Percentiles rank a stretch among this genome's conserved stretches.
These are phyloP conservation scores for Spergularia azorica DNA, from an alignment of 179 eudicot species.

Conservation along the genomic window DNA sequence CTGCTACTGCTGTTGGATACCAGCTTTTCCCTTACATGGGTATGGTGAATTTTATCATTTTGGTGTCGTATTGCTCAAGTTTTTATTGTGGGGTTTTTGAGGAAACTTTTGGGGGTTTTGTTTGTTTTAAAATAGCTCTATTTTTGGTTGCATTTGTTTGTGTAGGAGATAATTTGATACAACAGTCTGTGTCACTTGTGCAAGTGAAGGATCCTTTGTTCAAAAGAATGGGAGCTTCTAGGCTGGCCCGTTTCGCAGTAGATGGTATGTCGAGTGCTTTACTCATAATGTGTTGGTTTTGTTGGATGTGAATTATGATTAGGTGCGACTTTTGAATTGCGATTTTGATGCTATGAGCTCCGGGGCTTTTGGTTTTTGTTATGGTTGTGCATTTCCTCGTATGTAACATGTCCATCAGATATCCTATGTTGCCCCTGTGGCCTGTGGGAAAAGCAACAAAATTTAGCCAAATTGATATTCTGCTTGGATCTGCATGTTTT, in stretches of 20 bases:
- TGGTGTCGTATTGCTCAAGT: not conserved
- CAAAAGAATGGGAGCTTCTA: slow-evolving; percentile 96
- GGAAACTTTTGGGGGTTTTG: not conserved
- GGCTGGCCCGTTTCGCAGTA: slow-evolving; percentile 80
- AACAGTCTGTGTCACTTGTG: slow-evolving; percentile 84
- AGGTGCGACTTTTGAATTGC: not conserved
- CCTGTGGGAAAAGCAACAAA: not conserved
- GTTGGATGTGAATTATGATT: not conserved
- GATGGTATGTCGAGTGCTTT: slow-evolving; percentile 56
- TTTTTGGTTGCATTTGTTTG: slow-evolving; percentile 12
- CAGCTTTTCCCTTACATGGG: slow-evolving; percentile 89
- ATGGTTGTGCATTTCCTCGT: too few relatives aligned
- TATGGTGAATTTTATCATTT: slow-evolving; percentile 33
- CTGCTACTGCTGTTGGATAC: slow-evolving; percentile 75
- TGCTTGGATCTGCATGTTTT: not conserved
- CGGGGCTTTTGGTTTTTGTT: not conserved
- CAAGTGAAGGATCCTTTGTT: slow-evolving; percentile 92
- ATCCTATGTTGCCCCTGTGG: not conserved
- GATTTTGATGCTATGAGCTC: not conserved
- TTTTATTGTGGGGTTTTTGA: not conserved
- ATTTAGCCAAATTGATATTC: not conserved
- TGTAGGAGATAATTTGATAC: slow-evolving; percentile 82
- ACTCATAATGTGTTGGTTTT: not conserved
- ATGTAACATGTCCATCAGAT: not conserved
- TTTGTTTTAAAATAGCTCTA: not conserved